Evolutionary conservation across 345 rosid species (phyloP).

Genomic region (Brassica incana): DNA sequence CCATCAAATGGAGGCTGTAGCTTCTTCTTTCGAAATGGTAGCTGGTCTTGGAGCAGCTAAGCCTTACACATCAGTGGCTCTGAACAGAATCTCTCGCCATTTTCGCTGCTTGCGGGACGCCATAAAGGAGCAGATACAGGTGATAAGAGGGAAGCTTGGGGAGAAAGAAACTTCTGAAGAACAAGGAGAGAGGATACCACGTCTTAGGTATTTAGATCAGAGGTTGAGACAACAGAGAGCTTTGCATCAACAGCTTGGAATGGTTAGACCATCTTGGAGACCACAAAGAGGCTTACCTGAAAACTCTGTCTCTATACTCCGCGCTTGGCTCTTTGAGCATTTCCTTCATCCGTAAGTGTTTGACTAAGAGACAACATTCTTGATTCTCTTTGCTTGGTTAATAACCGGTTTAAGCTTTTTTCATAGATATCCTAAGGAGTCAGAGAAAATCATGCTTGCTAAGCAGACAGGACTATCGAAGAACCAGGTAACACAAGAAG

Average conservation of each 20-base stretch:
- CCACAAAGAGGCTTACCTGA: slow-evolving; percentile 99
- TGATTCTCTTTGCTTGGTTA: not conserved
- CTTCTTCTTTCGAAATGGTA: slow-evolving; percentile 72
- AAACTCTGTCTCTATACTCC: slow-evolving; percentile 85
- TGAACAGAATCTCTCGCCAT: slow-evolving; percentile 88
- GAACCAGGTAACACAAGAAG: slow-evolving; percentile 66
- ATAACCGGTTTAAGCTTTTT: slow-evolving; percentile 10
- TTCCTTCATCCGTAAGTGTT: slow-evolving; percentile 83
- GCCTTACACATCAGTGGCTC: slow-evolving; percentile 84
- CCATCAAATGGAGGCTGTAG: slow-evolving; percentile 81
- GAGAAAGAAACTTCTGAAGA: slow-evolving; percentile 66
- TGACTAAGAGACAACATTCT: not conserved
- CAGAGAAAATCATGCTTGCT: slow-evolving; percentile 86
- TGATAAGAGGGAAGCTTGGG: slow-evolving; percentile 63
- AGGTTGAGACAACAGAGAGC: slow-evolving; percentile 86
- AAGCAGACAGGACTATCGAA: slow-evolving; percentile 88
- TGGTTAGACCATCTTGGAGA: slow-evolving; percentile 92
- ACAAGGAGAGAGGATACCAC: slow-evolving; percentile 60
- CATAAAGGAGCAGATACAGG: slow-evolving; percentile 60
- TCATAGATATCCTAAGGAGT: slow-evolving; percentile 87
- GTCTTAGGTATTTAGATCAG: slow-evolving; percentile 82
- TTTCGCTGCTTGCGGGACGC: slow-evolving; percentile 83
- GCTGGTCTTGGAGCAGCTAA: slow-evolving; percentile 84
- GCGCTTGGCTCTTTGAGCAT: slow-evolving; percentile 99
- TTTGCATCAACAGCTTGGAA: slow-evolving; percentile 83